A percentile compares a stretch with the other conserved stretches of the same genome.
Evolutionary conservation across 1,284 basidiomycete genomes (phyloP).

Genomic region (Sanghuangporus weigelae): DNA sequence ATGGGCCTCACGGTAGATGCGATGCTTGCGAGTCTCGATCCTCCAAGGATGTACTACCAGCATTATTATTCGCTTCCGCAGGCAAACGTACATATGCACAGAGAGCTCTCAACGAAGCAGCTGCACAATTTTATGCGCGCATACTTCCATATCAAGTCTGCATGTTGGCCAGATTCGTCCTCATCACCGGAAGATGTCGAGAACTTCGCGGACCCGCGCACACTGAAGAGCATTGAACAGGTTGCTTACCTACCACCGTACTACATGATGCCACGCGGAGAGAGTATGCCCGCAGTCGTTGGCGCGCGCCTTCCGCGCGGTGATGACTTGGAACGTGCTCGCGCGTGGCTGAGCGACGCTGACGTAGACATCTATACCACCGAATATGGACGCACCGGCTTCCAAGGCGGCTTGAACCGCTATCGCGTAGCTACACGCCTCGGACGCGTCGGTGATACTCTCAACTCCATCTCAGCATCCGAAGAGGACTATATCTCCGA

Average conservation of each 20-base stretch:
- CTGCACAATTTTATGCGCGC: slow-evolving; percentile 47
- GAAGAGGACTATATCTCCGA: slow-evolving; percentile 20
- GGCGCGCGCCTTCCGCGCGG: slow-evolving; percentile 3
- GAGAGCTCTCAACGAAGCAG: slow-evolving; percentile 32
- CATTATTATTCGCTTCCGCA: slow-evolving; percentile 42
- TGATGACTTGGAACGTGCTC: slow-evolving; percentile 2
- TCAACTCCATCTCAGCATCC: slow-evolving; percentile 20
- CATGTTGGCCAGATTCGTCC: slow-evolving; percentile 34
- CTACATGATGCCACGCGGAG: slow-evolving; percentile 52
- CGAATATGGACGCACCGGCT: slow-evolving; percentile 49
- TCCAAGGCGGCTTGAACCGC: slow-evolving; percentile 56
- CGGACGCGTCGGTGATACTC: slow-evolving; percentile 21
- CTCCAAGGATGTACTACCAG: slow-evolving; percentile 56
- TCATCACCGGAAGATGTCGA: background rate
- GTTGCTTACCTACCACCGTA: slow-evolving; percentile 50
- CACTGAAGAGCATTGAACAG: slow-evolving; percentile 31
- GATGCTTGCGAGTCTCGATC: slow-evolving; percentile 36
- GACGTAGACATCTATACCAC: slow-evolving; percentile 44
- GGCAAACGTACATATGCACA: slow-evolving; percentile 42
- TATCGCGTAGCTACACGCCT: slow-evolving; percentile 36
- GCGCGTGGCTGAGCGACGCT: slow-evolving; percentile 43
- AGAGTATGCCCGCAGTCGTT: slow-evolving; percentile 49
- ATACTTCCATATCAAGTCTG: slow-evolving; percentile 59
- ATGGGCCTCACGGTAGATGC: slow-evolving; percentile 20
- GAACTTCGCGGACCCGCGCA: slow-evolving; percentile 21